Base-by-base conservation (phyloP, 805 yeast genomes). In the Candida xiaguanensis region DNA sequence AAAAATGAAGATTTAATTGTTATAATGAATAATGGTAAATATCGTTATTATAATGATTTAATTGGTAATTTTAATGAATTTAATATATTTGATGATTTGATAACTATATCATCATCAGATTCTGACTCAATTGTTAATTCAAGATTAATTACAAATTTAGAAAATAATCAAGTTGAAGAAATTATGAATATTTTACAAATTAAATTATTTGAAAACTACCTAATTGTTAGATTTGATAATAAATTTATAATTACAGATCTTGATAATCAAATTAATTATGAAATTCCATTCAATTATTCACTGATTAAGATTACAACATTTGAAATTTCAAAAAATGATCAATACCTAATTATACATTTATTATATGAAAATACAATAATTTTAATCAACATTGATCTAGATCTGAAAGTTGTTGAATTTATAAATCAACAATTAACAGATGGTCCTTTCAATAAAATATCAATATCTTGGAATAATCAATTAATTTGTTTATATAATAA, bases 11-110 rank as follows among this genome's bases (percentile, higher is more conserved):
- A 73, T 36, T 64, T 86, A 34, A 58, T 80, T 8, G 75, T 83
- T 9, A 73, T 82, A 1, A 55, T 80, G 26, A 70, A 65, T 23
- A 62, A 65, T 36, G 82, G 83, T 5, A 65, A 60, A 20, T 74
- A 71, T 17, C 63, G 95, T 19, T 61, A 70, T 19, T 85, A 84
- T 57, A 59, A 67, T 30, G 89, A 85, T 50, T 78, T 83, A 45
- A 75, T 76, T 15, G 85, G 86, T 3, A 80, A 76, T 32, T 86
- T 85, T 54, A 67, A 69, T 34, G 87, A 81, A 49, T 72, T 67
- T 48, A 34, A 39, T 8, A 64, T 45, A 37, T 51, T 53, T 5
- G 42, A 49, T 5, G 50, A 52, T 25, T 38, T 56, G 31, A 41
- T 58, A 18, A 56, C 52, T 14, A 40, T 47, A 24, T 14, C 43